These are phyloP conservation scores for Annulohypoxylon maeteangense DNA, from an alignment of 495 filamentous ascomycete genomes.

Conservation along the genomic window DNA sequence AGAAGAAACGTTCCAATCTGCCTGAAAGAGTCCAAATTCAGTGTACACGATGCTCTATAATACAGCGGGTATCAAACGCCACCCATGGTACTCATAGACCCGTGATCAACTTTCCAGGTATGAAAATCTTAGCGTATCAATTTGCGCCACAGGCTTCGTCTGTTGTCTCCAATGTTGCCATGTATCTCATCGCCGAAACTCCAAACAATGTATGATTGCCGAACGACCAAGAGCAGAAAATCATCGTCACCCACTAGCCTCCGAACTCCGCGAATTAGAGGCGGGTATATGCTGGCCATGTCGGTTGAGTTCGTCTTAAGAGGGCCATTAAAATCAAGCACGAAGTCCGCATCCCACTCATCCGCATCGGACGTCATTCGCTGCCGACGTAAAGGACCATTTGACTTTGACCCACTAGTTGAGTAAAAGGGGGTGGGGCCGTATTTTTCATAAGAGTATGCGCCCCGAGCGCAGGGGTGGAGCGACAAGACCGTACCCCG, in stretches of 20 bases:
- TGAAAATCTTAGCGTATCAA: conserved; percentile 17
- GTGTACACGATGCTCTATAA: background rate
- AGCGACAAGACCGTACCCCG: conserved; percentile 21
- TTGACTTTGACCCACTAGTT: conserved; percentile 7
- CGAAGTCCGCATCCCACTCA: conserved; percentile 24
- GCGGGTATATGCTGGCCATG: background rate
- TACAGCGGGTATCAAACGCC: background rate
- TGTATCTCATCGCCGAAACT: conserved; percentile 43
- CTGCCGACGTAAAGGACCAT: conserved; percentile 16
- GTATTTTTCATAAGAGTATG: background rate
- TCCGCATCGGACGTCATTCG: conserved; percentile 2
- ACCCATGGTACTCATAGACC: background rate
- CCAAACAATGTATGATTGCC: conserved; percentile 41
- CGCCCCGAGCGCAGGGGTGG: conserved; percentile 9
- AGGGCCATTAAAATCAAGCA: conserved; percentile 21
- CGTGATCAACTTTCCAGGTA: background rate
- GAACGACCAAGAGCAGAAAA: conserved; percentile 41
- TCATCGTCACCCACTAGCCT: conserved; percentile 45
- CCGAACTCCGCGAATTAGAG: conserved; percentile 8
- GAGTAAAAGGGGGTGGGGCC: conserved; percentile 21
- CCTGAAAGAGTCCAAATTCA: background rate
- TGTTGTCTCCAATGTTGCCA: background rate
- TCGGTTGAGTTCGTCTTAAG: background rate
- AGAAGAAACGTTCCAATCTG: background rate
- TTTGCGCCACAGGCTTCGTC: conserved; percentile 26